phyloP scores from a whole-genome alignment of 495 filamentous ascomycete species.

The Peziza echinospora region DNA sequence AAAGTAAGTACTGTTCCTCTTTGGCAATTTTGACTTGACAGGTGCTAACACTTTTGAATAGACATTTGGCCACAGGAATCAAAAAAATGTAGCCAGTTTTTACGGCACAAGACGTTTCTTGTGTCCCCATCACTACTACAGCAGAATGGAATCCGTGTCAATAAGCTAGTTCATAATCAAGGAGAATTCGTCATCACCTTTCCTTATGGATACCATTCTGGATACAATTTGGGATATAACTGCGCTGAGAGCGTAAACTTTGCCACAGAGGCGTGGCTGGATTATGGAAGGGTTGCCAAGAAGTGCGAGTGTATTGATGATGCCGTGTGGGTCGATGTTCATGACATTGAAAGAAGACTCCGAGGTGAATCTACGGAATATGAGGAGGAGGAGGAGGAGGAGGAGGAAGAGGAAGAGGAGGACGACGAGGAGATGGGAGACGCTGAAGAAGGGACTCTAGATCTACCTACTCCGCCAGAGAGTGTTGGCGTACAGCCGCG shows the following conservation, averaged over 20 bases:
- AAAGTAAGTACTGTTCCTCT: slow-evolving; percentile 27
- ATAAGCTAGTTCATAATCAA: slow-evolving; percentile 85
- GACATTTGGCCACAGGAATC: slow-evolving; percentile 80
- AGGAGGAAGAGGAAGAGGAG: slow-evolving; percentile 44
- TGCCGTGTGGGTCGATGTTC: slow-evolving; percentile 94
- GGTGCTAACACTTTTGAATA: slow-evolving; percentile 12
- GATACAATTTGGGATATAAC: slow-evolving; percentile 96
- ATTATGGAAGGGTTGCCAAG: slow-evolving; percentile 90
- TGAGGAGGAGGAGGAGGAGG: slow-evolving; percentile 58
- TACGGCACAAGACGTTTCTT: slow-evolving; percentile 95
- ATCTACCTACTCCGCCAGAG: slow-evolving; percentile 61
- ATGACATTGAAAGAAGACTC: slow-evolving; percentile 82
- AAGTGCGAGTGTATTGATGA: slow-evolving; percentile 85
- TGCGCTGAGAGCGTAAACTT: slow-evolving; percentile 99
- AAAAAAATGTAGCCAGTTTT: slow-evolving; percentile 91
- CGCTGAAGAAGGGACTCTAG: slow-evolving; percentile 28
- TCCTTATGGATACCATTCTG: slow-evolving; percentile 95
- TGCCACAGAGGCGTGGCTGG: slow-evolving; percentile 77
- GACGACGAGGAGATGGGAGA: too few species aligned
- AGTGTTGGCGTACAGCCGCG: slow-evolving; percentile 35
- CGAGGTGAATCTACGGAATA: slow-evolving; percentile 83
- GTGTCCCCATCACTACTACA: slow-evolving; percentile 78
- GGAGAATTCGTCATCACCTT: slow-evolving; percentile 98
- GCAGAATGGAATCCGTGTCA: slow-evolving; percentile 82
- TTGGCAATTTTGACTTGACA: background rate